A percentile compares a stretch with the other conserved stretches of the same genome.
These are phyloP conservation scores for Penicillium rolfsii DNA, from an alignment of 2,329 filamentous ascomycete genomes.

Conservation along the genomic window DNA sequence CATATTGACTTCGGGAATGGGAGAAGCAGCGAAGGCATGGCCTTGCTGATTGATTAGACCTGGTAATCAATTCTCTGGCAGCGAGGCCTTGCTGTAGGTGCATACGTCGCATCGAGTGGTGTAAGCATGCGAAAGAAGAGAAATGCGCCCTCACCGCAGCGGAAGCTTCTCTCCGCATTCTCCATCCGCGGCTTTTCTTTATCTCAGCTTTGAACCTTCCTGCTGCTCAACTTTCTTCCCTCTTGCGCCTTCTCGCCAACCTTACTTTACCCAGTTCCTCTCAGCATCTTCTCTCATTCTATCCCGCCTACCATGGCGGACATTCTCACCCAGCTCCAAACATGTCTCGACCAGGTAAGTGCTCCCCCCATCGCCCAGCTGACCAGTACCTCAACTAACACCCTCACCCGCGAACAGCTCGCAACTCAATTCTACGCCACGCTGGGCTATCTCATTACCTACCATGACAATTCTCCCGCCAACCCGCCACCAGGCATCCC, in stretches of 20 bases:
- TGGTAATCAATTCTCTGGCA: conserved; percentile 5
- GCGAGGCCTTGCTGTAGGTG: conserved; percentile 20
- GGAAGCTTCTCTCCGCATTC: conserved; percentile 30
- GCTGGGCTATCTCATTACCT: conserved; percentile 52
- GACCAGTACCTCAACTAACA: conserved; percentile 2
- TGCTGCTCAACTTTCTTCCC: background rate
- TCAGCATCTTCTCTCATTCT: background rate
- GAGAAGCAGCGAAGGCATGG: conserved; percentile 18
- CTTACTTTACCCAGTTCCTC: background rate
- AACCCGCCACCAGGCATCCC: conserved; percentile 37
- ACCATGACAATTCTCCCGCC: conserved; percentile 50
- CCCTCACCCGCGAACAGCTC: conserved; percentile 37
- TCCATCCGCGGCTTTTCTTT: conserved; percentile 11
- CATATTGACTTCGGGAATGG: conserved; percentile 14
- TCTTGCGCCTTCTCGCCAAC: background rate
- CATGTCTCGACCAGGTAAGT: conserved; percentile 53
- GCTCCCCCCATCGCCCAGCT: background rate
- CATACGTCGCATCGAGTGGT: conserved; percentile 27
- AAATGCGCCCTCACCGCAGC: conserved; percentile 26
- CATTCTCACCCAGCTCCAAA: conserved; percentile 55
- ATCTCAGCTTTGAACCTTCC: conserved; percentile 9
- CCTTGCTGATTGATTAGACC: background rate
- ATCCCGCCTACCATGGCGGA: conserved; percentile 45
- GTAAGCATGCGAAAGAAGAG: conserved; percentile 13
- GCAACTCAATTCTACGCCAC: conserved; percentile 57